These are phyloP conservation scores for Lasiodiplodia gonubiensis DNA, from an alignment of 2,329 filamentous ascomycete genomes.

Conservation along the genomic window DNA sequence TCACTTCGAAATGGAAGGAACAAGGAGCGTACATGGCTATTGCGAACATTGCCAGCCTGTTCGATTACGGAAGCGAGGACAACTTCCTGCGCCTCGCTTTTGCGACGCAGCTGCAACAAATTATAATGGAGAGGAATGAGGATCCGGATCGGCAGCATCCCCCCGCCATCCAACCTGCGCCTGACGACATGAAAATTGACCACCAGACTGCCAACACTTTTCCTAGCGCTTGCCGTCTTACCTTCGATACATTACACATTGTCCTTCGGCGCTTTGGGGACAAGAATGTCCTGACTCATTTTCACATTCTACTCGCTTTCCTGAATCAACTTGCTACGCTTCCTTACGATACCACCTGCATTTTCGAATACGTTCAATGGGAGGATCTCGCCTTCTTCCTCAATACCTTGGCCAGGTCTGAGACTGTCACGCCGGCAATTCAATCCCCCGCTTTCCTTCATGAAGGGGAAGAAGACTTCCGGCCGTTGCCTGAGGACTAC, in stretches of 20 bases:
- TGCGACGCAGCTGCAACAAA: conserved; percentile 12
- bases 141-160: conserved; percentile 3
- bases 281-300: conserved; percentile 64
- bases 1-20: conserved; percentile 60
- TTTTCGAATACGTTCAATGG: conserved; percentile 58
- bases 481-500: conserved; percentile 73
- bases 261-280: conserved; percentile 62
- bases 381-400: conserved; percentile 57
- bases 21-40: conserved; percentile 65
- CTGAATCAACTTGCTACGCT: conserved; percentile 53
- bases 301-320: conserved; percentile 68
- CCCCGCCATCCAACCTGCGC: not conserved
- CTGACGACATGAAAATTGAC: conserved; percentile 26
- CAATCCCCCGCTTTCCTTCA: conserved; percentile 54
- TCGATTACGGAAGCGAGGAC: conserved; percentile 60
- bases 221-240: conserved; percentile 48
- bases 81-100: conserved; percentile 38
- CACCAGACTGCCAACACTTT: conserved; percentile 35
- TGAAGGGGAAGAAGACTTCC: conserved; percentile 51
- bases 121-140: conserved; percentile 33
- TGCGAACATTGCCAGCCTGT: conserved; percentile 59
- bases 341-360: conserved; percentile 39
- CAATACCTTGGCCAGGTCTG: conserved; percentile 52
- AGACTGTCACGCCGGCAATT: conserved; percentile 4
- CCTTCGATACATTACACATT: conserved; percentile 53